Conservation (phyloP, 2,329 filamentous ascomycete species). For the Diaporthe nobilis region DNA sequence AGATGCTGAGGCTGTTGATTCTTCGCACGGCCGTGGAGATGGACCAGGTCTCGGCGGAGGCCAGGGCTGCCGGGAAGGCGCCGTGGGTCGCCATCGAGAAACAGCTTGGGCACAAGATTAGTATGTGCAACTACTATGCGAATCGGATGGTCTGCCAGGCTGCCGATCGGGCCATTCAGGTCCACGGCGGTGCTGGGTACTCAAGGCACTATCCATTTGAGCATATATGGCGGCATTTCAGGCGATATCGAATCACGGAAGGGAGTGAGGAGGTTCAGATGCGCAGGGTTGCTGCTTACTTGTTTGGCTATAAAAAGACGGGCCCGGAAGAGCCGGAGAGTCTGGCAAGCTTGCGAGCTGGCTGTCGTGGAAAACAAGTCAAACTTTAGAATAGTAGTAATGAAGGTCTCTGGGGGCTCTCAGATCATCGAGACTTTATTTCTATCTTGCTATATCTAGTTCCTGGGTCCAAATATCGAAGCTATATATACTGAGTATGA, state of each 20-base stretch:
- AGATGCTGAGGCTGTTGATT: background rate
- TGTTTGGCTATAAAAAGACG: background rate
- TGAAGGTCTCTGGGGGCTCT: too few relatives aligned
- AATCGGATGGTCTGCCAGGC: background rate
- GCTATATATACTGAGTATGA: too few relatives aligned
- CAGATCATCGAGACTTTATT: too few relatives aligned
- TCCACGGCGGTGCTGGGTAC: background rate
- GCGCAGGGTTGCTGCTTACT: background rate
- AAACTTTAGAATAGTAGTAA: too few relatives aligned
- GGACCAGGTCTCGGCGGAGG: background rate
- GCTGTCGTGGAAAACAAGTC: background rate
- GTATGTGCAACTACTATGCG: conserved; percentile 1
- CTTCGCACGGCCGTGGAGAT: conserved; percentile 4
- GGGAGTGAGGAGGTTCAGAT: conserved; percentile 1
- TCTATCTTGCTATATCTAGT: too few relatives aligned
- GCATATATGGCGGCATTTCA: background rate
- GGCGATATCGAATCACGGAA: conserved; percentile 3
- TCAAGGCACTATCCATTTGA: background rate
- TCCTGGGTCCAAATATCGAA: too few relatives aligned
- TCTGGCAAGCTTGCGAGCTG: background rate
- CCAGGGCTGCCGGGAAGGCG: background rate
- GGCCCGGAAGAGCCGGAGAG: background rate
- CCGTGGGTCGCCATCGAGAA: conserved; percentile 3
- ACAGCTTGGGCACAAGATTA: conserved; percentile 2
- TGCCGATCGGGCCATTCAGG: background rate